Evolutionary conservation across 2,329 filamentous ascomycete species (phyloP), one percentile per base, ranked within the genome.

Genomic region (Trichoderma simmonsii): DNA sequence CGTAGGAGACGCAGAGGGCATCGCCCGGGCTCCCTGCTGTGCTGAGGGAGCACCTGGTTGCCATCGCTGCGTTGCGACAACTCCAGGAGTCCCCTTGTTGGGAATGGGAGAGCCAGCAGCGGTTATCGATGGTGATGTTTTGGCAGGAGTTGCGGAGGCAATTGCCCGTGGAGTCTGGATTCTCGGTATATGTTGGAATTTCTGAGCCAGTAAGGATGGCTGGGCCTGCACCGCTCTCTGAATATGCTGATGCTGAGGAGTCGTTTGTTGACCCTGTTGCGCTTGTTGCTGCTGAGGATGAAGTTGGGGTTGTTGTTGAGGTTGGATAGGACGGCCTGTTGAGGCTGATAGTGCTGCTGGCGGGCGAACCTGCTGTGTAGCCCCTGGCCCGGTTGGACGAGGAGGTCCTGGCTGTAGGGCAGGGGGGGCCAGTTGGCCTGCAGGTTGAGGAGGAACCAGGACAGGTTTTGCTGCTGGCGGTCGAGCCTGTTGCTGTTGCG

Each of bases 391-490:
- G n/a, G 71, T 62, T 57, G 74, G 73, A 24, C 78, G 77, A 48
- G 77, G 77, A 21, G 79, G 78, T 4, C 78, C 80, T 18, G 81
- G 79, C 48, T 83, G 82, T 14, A 81, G 43, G 43, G 43, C 36
- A 5, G 81, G 79, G 6, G 82, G 77, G 14, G 79, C 78, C 65
- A 80, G 73, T 39, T 84, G 82, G 2, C 79, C 79, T 34, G 79
- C 73, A 64, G 77, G 74, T 67, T 83, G 83, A 59, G 82, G 80
- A 24, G 79, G 79, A 24, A 78, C 78, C 56, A 81, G 76, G 5
- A 79, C 77, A 39, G 78, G 77, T 24, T 81, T 81, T 48, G 74
- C 73, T 24, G 77, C 54, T 24, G 75, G 59, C 14, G 76, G 74
- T 8, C 79, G 77, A 18, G 71, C 39, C 54, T 77, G 77, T 6